Conservation (phyloP, 805 yeast genomes). For the Candida gorgasii region DNA sequence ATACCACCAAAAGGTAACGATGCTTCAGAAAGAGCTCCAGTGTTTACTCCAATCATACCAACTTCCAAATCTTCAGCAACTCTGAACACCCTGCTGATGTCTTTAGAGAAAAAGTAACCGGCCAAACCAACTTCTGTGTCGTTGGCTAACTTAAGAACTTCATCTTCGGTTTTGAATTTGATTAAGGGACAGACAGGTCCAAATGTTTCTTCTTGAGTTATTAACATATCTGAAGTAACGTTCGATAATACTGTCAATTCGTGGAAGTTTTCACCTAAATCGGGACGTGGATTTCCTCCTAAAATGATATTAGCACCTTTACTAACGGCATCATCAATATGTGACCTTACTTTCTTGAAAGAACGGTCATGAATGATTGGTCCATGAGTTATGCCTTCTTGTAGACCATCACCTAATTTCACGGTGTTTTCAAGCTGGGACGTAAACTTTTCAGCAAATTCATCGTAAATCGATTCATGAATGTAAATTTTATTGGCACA, state of each 20-base stretch:
- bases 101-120: conserved; percentile 66
- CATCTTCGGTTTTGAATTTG: conserved; percentile 63
- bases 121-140: conserved; percentile 73
- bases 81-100: conserved; percentile 53
- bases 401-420: conserved; percentile 64
- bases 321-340: conserved; percentile 63
- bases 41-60: conserved; percentile 83
- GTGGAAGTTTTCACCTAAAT: conserved; percentile 64
- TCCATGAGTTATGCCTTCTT: conserved; percentile 65
- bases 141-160: conserved; percentile 64
- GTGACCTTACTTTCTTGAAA: conserved; percentile 58
- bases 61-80: conserved; percentile 68
- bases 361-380: conserved; percentile 70
- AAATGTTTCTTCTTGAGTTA: conserved; percentile 72
- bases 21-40: conserved; percentile 69
- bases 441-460: conserved; percentile 47
- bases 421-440: conserved; percentile 36
- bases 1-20: conserved; percentile 63
- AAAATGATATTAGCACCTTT: conserved; percentile 63
- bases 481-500: conserved; percentile 63
- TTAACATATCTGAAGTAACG: conserved; percentile 56
- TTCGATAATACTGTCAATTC: conserved; percentile 68
- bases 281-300: conserved; percentile 59
- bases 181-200: conserved; percentile 79
- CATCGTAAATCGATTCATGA: conserved; percentile 50